phyloP scores from a whole-genome alignment of 768 basidiomycete genomes.

The Suillus hirtellus region DNA sequence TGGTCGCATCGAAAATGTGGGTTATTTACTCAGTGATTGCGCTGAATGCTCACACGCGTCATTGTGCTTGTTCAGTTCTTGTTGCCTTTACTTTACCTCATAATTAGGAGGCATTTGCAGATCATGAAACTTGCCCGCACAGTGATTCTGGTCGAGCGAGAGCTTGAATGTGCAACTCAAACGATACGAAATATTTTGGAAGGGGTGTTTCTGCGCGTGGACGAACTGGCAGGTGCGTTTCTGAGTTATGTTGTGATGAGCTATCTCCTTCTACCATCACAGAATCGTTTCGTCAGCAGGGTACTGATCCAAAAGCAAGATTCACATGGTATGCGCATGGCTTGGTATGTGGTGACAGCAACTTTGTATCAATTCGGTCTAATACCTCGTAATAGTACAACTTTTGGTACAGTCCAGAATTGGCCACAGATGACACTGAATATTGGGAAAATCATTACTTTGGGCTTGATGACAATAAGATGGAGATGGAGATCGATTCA shows the following conservation, averaged over 20 bases:
- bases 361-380: neutral
- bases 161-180: constrained; percentile 16
- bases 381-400: neutral
- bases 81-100: constrained; percentile 37
- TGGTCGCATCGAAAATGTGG: constrained; percentile 36
- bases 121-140: constrained; percentile 31
- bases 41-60: neutral
- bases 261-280: too few species aligned
- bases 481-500: neutral
- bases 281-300: constrained; percentile 1
- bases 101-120: constrained; percentile 35
- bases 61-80: constrained; percentile 26
- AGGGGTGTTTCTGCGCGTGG: neutral
- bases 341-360: neutral
- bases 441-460: neutral
- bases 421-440: neutral
- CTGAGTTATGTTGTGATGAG: too few species aligned
- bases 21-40: constrained; percentile 2
- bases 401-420: neutral
- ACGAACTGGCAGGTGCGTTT: neutral
- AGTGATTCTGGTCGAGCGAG: constrained; percentile 28
- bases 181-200: neutral
- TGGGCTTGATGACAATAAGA: neutral
- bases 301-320: neutral
- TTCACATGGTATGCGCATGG: constrained; percentile 3